phyloP scores from a whole-genome alignment of 768 basidiomycete species.

The Mycena leptocephala region DNA sequence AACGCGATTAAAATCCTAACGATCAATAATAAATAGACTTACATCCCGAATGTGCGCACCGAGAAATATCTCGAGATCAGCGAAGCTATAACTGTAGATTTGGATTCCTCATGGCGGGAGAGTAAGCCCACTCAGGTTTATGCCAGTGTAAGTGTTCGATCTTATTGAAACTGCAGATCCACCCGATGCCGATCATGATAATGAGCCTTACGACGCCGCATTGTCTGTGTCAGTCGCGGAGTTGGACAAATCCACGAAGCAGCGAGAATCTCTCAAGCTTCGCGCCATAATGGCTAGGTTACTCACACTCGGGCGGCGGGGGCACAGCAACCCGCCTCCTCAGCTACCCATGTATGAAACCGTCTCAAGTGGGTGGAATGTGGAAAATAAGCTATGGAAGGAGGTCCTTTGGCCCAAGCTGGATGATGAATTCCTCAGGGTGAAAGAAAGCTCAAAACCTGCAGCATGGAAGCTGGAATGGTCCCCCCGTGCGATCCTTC shows the following conservation, averaged over 20 bases:
- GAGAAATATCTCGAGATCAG: too few species aligned
- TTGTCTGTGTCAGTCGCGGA: not conserved
- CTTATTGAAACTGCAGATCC: too few species aligned
- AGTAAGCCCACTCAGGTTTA: too few species aligned
- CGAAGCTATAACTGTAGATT: too few species aligned
- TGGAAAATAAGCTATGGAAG: not conserved
- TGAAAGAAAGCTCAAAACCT: not conserved
- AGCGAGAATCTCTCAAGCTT: not conserved
- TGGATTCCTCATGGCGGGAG: too few species aligned
- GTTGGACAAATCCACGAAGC: too few species aligned
- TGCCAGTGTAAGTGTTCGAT: too few species aligned
- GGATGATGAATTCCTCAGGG: not conserved
- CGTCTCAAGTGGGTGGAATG: constrained; percentile 7
- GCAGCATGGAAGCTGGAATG: constrained; percentile 10
- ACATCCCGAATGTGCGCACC: too few species aligned
- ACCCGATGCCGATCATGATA: too few species aligned
- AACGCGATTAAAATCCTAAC: too few species aligned
- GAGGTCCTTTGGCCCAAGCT: constrained; percentile 3
- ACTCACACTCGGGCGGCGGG: not conserved
- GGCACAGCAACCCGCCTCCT: not conserved
- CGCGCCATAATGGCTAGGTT: not conserved
- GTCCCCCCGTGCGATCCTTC: not conserved
- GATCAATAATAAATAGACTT: too few species aligned
- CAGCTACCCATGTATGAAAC: not conserved
- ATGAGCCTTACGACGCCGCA: too few species aligned